Conservation (phyloP, 2,329 filamentous ascomycete genomes). For the Colletotrichum cuscutae region DNA sequence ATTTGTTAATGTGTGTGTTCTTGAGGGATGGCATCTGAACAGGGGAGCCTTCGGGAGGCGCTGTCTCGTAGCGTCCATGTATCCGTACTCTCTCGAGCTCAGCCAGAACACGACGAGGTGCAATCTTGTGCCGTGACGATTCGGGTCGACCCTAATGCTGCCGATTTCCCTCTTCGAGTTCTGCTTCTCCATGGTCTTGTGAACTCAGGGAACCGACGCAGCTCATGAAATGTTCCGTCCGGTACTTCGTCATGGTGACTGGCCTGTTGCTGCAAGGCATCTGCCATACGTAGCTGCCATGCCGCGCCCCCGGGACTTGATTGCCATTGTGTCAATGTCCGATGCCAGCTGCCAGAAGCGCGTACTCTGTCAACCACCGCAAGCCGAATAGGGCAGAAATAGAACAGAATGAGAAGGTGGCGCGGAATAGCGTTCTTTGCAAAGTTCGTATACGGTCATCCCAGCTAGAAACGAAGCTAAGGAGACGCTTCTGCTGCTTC, state of each 20-base stretch:
- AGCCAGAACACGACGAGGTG: background rate
- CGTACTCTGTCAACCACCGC: background rate
- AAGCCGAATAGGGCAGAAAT: background rate
- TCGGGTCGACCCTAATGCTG: background rate
- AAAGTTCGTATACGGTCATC: slow-evolving; percentile 19
- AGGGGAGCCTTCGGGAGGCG: background rate
- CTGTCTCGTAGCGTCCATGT: background rate
- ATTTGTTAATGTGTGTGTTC: slow-evolving; percentile 16
- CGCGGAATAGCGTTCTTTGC: slow-evolving; percentile 9
- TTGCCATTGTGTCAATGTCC: background rate
- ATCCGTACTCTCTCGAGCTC: background rate
- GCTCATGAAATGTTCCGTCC: background rate
- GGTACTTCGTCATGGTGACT: background rate
- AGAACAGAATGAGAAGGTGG: slow-evolving; percentile 16
- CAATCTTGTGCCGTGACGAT: background rate
- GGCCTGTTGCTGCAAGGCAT: background rate
- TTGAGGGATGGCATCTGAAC: background rate
- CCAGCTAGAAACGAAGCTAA: background rate
- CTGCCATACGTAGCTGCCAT: background rate
- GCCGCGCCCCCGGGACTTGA: background rate
- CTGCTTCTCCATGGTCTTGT: background rate
- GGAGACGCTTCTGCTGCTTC: slow-evolving; percentile 13
- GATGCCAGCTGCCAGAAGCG: background rate
- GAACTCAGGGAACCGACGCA: too few species aligned
- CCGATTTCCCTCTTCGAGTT: background rate